A percentile compares a stretch with the other conserved stretches of the same genome.
Conservation (phyloP, 306 rosid species). For the Malus sieversii region DNA sequence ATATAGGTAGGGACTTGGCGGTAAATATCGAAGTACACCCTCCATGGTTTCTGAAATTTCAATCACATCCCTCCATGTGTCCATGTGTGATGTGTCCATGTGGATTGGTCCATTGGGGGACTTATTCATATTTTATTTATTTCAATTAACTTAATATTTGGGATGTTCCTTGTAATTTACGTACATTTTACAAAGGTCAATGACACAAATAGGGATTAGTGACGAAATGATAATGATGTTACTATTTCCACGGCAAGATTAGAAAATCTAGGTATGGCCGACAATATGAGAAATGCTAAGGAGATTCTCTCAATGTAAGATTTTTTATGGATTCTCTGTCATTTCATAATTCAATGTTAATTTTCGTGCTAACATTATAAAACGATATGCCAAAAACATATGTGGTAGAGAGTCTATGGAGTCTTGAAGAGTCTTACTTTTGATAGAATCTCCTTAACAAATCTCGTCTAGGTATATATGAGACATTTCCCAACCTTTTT, state of each 20-base stretch:
- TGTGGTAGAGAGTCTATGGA: too few species aligned
- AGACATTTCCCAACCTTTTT: neutral
- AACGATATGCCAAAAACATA: too few species aligned
- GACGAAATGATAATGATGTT: neutral
- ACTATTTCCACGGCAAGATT: neutral
- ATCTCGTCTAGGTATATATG: neutral
- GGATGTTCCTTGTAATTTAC: neutral
- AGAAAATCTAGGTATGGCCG: neutral
- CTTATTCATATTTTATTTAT: neutral
- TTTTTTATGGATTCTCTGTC: fast-evolving
- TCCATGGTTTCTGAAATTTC: slow-evolving; percentile 5
- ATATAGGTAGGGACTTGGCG: neutral
- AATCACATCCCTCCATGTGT: neutral
- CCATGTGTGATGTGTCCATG: too few species aligned
- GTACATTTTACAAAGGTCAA: neutral
- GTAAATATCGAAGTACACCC: slow-evolving; percentile 10
- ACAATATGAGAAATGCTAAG: too few species aligned
- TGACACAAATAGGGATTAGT: neutral
- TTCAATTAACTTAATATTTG: neutral
- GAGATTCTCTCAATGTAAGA: too few species aligned
- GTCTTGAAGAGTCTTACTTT: too few species aligned
- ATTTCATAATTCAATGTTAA: too few species aligned
- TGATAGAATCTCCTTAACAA: too few species aligned
- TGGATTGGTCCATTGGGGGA: neutral
- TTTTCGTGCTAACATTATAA: too few species aligned